phyloP scores from a whole-genome alignment of 2,329 filamentous ascomycete species.

The Penicillium aurantiogriseum region DNA sequence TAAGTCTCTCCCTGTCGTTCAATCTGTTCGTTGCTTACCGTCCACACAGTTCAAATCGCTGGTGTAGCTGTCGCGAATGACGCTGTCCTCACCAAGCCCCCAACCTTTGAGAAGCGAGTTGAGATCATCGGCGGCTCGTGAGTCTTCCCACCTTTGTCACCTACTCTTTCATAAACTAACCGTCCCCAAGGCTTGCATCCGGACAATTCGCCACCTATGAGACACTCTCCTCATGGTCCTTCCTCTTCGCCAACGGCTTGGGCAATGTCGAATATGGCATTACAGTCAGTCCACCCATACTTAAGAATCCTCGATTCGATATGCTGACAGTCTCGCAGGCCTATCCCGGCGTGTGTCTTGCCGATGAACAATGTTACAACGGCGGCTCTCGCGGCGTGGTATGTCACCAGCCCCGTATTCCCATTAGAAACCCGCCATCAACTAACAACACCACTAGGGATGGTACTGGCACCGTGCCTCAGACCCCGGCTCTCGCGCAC shows the following conservation, averaged over 20 bases:
- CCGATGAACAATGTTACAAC: slow-evolving; percentile 57
- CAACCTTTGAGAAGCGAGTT: slow-evolving; percentile 37
- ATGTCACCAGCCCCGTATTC: not conserved
- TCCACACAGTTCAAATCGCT: slow-evolving; percentile 51
- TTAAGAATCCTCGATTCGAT: too few species aligned
- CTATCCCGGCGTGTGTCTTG: slow-evolving; percentile 60
- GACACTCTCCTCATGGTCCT: slow-evolving; percentile 56
- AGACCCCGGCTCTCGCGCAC: slow-evolving; percentile 52
- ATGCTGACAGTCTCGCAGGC: slow-evolving; percentile 17
- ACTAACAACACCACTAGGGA: slow-evolving; percentile 26
- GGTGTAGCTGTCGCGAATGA: slow-evolving; percentile 51
- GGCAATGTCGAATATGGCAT: slow-evolving; percentile 60
- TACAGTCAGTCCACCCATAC: slow-evolving; percentile 33
- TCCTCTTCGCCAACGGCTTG: slow-evolving; percentile 55
- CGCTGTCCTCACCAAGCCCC: slow-evolving; percentile 47
- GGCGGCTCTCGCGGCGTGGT: slow-evolving; percentile 51
- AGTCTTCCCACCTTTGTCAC: slow-evolving; percentile 1
- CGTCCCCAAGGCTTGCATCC: slow-evolving; percentile 50
- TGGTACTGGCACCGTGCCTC: slow-evolving; percentile 60
- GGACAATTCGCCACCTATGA: slow-evolving; percentile 62
- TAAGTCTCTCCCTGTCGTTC: slow-evolving; percentile 22
- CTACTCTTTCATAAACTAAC: slow-evolving; percentile 44
- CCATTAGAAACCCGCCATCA: not conserved
- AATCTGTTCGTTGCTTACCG: slow-evolving; percentile 15
- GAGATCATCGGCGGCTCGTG: slow-evolving; percentile 48